A percentile compares a stretch with the other conserved stretches of the same genome.
Evolutionary conservation across 345 rosid species (phyloP).

Genomic region (Salix udensis): DNA sequence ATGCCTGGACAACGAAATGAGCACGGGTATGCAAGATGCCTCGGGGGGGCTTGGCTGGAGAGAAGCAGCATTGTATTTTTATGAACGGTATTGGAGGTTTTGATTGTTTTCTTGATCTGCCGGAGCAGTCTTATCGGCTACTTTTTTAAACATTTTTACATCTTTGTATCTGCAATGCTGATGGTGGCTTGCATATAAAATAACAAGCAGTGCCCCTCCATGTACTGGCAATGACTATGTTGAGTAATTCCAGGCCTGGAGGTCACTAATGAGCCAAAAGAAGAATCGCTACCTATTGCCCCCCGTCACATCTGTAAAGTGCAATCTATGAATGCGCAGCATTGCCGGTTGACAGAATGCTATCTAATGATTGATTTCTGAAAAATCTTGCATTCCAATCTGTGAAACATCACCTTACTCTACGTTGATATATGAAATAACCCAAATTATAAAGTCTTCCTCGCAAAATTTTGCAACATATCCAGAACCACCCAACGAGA

Average conservation of each 20-base stretch:
- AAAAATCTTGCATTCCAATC: neutral
- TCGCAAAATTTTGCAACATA: too few relatives aligned
- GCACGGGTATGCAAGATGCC: neutral
- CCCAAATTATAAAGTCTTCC: too few relatives aligned
- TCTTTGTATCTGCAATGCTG: neutral
- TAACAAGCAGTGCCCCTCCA: neutral
- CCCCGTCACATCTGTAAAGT: neutral
- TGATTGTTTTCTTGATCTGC: neutral
- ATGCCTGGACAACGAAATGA: constrained; percentile 70
- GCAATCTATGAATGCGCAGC: neutral
- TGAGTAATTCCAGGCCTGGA: neutral
- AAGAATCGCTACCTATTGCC: too few relatives aligned
- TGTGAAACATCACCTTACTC: neutral
- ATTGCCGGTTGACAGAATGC: neutral
- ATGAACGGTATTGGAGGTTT: neutral
- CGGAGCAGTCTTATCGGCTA: neutral
- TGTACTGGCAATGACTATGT: neutral
- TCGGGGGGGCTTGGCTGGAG: neutral
- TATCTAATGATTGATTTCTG: neutral
- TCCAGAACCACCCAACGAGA: too few relatives aligned
- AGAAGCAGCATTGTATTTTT: neutral
- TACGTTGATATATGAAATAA: too few relatives aligned
- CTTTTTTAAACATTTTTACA: too few relatives aligned
- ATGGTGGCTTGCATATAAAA: neutral
- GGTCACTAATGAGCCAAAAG: neutral